phyloP scores from a whole-genome alignment of 1,284 basidiomycete species.

The Rhodotorula sp. region DNA sequence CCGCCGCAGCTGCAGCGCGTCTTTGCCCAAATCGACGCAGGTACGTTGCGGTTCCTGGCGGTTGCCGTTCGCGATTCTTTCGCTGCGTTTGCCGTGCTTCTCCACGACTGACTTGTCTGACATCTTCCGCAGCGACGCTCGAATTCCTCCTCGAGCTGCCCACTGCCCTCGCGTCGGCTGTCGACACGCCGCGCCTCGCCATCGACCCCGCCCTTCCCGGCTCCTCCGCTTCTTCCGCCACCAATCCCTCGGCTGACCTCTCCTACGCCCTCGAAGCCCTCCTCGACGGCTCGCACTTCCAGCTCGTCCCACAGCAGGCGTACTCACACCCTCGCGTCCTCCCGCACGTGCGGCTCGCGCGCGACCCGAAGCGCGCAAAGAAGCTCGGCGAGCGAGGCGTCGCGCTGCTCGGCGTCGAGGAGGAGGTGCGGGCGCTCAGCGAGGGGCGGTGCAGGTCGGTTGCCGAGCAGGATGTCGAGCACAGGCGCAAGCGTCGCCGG shows the following conservation, averaged over 20 bases:
- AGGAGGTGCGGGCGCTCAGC: neutral
- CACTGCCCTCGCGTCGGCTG: neutral
- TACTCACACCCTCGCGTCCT: neutral
- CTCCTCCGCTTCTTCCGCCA: neutral
- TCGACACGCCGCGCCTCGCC: neutral
- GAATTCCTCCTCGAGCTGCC: neutral
- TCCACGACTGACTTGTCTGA: too few relatives aligned
- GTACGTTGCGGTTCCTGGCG: neutral
- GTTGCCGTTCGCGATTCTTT: too few relatives aligned
- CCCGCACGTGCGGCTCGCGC: neutral
- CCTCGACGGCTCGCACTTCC: neutral
- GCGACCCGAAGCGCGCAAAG: neutral
- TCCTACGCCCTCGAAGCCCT: neutral
- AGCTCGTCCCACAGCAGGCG: neutral
- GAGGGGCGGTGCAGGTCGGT: too few relatives aligned
- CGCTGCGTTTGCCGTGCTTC: fast-evolving
- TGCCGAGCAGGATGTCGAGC: too few relatives aligned
- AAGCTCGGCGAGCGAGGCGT: neutral
- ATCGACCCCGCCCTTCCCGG: neutral
- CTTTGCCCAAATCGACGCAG: conserved; percentile 12
- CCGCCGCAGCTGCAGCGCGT: neutral
- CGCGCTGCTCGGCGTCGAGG: neutral
- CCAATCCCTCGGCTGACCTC: conserved; percentile 6
- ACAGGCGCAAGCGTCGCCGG: too few relatives aligned
- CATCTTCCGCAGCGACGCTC: neutral